A percentile compares a stretch with the other conserved stretches of the same genome.
These are phyloP conservation scores for Rhizopogon vesiculosus DNA, from an alignment of 768 basidiomycete genomes.

Conservation along the genomic window DNA sequence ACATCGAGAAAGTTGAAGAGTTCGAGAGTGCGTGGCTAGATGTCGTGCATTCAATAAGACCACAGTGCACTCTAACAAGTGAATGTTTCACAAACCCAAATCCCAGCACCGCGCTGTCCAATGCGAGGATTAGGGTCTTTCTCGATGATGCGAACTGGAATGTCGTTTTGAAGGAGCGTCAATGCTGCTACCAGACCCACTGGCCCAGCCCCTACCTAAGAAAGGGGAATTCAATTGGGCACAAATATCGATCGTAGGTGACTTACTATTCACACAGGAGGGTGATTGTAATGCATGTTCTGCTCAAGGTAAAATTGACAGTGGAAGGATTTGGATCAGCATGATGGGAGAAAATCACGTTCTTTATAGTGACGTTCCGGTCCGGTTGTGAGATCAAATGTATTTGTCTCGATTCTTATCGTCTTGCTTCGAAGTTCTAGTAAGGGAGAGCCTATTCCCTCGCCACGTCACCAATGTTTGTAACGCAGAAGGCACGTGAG, in stretches of 20 bases:
- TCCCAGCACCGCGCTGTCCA: slow-evolving; percentile 34
- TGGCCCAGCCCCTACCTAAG: slow-evolving; percentile 4
- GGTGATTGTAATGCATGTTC: background rate
- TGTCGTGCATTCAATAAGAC: background rate
- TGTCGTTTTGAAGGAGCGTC: slow-evolving; percentile 6
- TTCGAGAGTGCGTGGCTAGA: slow-evolving; percentile 39
- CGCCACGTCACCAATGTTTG: no score
- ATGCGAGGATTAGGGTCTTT: slow-evolving; percentile 20
- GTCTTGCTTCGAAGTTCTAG: no score
- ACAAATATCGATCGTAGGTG: no score
- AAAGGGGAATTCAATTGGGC: slow-evolving; percentile 7
- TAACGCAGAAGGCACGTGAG: no score
- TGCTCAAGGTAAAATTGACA: no score
- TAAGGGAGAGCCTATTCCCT: no score
- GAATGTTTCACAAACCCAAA: slow-evolving; percentile 23
- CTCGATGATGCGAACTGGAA: slow-evolving; percentile 6
- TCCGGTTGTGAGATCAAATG: no score
- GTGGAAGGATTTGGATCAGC: no score
- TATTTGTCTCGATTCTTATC: no score
- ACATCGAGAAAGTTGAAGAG: slow-evolving; percentile 26
- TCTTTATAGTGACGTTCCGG: no score
- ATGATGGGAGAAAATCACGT: no score
- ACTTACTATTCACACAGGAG: slow-evolving; percentile 6
- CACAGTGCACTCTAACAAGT: background rate
- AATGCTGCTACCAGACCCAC: slow-evolving; percentile 5